Conservation (phyloP, 305 asterid species). For the Striga hermonthica region DNA sequence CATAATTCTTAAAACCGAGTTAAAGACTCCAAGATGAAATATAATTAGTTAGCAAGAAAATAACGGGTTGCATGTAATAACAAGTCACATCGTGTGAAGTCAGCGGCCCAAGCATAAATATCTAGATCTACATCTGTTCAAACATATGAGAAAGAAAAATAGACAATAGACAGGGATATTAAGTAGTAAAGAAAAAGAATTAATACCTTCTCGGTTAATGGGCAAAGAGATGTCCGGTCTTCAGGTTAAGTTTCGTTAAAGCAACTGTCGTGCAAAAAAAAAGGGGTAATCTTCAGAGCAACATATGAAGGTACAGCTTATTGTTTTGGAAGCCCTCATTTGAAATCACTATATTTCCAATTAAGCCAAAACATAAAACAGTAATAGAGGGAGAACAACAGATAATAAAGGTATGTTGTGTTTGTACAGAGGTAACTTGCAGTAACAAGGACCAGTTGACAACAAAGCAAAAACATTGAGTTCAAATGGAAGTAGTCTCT, state of each 20-base stretch:
- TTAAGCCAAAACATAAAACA: too few species aligned
- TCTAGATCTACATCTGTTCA: slow-evolving; percentile 56
- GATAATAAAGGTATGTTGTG: too few species aligned
- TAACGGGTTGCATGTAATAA: slow-evolving; percentile 26
- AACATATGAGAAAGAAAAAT: slow-evolving; percentile 33
- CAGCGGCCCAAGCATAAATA: slow-evolving; percentile 39
- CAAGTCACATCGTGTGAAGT: slow-evolving; percentile 40
- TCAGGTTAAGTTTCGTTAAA: slow-evolving; percentile 43
- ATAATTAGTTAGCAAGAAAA: slow-evolving; percentile 34
- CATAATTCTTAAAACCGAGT: slow-evolving; percentile 31
- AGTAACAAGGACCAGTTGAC: too few species aligned
- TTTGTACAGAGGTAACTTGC: too few species aligned
- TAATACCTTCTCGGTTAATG: slow-evolving; percentile 52
- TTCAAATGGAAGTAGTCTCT: too few species aligned
- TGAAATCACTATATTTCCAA: too few species aligned
- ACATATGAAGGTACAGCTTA: neutral
- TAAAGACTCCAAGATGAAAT: slow-evolving; percentile 30
- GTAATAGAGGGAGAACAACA: too few species aligned
- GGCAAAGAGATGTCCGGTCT: slow-evolving; percentile 48
- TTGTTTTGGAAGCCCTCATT: too few species aligned
- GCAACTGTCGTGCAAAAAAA: slow-evolving; percentile 7
- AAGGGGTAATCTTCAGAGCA: neutral
- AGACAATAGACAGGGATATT: slow-evolving; percentile 39
- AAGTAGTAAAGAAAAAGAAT: slow-evolving; percentile 38
- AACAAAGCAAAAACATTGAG: too few species aligned